Evolutionary conservation across 140 eudicot species (phyloP).

Genomic region (Cichorium intybus): DNA sequence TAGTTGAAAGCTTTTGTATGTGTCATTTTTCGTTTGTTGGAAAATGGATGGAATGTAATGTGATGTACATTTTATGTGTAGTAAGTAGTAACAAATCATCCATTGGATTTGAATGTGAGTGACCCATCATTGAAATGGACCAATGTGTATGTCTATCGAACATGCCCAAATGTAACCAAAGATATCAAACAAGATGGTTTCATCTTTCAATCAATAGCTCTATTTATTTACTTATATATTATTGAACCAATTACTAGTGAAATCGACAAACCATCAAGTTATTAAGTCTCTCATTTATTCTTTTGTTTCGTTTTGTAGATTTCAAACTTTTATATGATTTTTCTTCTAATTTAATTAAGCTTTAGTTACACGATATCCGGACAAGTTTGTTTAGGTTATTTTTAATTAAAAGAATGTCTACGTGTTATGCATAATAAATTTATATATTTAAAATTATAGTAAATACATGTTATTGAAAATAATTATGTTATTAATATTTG

Average conservation of each 20-base stretch:
- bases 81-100: conserved; percentile 7
- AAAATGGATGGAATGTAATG: conserved; percentile 22
- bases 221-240: background rate
- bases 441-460: too few species aligned
- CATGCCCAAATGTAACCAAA: conserved; percentile 4
- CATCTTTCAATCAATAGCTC: background rate
- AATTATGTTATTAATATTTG: background rate
- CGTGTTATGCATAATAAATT: too few species aligned
- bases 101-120: conserved; percentile 3
- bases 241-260: background rate
- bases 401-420: too few species aligned
- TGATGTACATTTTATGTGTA: background rate
- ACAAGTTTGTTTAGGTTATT: too few species aligned
- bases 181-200: conserved; percentile 3
- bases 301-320: too few species aligned
- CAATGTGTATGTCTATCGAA: conserved; percentile 21
- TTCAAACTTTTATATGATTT: background rate
- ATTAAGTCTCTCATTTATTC: background rate
- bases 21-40: conserved; percentile 23
- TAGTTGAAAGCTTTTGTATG: conserved; percentile 9
- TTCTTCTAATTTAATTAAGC: too few species aligned
- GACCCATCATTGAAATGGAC: conserved; percentile 23
- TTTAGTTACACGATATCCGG: too few species aligned
- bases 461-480: too few species aligned
- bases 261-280: background rate